phyloP scores from a whole-genome alignment of 2,329 filamentous ascomycete genomes.

The Ophiostoma piceae region DNA sequence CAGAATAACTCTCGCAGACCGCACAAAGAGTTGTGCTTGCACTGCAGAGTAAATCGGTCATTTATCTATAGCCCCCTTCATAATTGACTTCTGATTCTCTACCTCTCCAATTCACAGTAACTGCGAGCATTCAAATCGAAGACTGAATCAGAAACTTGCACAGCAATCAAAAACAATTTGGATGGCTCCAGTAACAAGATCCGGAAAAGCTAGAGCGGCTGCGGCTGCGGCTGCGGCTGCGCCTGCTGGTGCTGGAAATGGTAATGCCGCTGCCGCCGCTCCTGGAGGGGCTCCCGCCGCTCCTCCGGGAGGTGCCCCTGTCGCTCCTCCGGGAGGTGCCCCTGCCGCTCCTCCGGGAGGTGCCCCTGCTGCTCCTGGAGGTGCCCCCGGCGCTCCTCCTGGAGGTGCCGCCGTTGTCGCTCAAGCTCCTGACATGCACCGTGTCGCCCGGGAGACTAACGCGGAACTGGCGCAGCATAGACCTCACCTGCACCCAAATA shows the following conservation, averaged over 20 bases:
- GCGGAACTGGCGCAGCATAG: not conserved
- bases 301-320: not conserved
- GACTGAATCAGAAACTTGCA: not conserved
- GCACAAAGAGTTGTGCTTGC: not conserved
- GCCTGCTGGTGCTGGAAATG: too few species aligned
- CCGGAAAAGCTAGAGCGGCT: too few species aligned
- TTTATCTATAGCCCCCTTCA: not conserved
- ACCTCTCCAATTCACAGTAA: not conserved
- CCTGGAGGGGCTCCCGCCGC: too few species aligned
- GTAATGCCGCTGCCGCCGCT: too few species aligned
- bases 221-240: too few species aligned
- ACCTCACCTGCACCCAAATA: not conserved
- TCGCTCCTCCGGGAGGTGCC: not conserved
- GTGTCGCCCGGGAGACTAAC: not conserved
- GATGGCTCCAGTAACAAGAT: not conserved
- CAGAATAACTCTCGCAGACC: not conserved
- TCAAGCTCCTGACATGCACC: not conserved
- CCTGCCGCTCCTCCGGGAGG: not conserved
- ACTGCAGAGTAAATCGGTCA: not conserved
- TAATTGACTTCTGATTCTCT: not conserved
- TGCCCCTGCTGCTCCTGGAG: not conserved
- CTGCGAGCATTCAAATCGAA: not conserved
- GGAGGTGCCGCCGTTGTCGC: not conserved
- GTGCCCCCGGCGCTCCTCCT: not conserved
- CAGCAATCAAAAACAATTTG: not conserved